phyloP scores from a whole-genome alignment of 1,284 basidiomycete genomes.

The Rhizopogon parksii region DNA sequence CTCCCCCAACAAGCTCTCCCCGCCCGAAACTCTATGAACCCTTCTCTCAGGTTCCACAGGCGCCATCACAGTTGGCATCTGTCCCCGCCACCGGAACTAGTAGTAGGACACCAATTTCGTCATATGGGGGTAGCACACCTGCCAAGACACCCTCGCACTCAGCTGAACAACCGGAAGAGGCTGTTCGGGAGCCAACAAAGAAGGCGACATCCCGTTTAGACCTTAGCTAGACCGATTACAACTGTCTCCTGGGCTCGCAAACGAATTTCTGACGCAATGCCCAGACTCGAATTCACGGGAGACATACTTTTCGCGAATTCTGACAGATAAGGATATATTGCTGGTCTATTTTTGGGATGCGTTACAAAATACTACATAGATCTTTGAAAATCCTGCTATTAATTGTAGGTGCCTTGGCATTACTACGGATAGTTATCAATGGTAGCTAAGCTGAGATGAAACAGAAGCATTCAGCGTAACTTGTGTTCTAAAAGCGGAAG shows the following conservation, averaged over 20 bases:
- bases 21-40: constrained; percentile 25
- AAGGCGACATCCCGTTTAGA: constrained; percentile 19
- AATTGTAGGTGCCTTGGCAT: not conserved
- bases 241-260: not conserved
- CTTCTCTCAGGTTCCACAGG: constrained; percentile 21
- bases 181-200: constrained; percentile 11
- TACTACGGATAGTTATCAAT: not conserved
- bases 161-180: constrained; percentile 9
- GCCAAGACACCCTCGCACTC: constrained; percentile 25
- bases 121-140: constrained; percentile 50
- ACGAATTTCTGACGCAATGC: not conserved
- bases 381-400: constrained; percentile 3
- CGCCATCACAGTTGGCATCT: constrained; percentile 14
- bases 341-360: constrained; percentile 1
- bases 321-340: constrained; percentile 5
- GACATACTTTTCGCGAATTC: not conserved
- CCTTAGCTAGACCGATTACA: constrained; percentile 18
- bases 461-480: not conserved
- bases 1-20: constrained; percentile 21
- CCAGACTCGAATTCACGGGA: not conserved
- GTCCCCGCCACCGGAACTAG: constrained; percentile 24
- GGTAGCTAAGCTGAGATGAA: not conserved
- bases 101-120: constrained; percentile 51
- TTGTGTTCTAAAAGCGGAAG: not conserved
- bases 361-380: not conserved